These are phyloP conservation scores for Lactarius vividus DNA, from an alignment of 768 basidiomycete species.

Conservation along the genomic window DNA sequence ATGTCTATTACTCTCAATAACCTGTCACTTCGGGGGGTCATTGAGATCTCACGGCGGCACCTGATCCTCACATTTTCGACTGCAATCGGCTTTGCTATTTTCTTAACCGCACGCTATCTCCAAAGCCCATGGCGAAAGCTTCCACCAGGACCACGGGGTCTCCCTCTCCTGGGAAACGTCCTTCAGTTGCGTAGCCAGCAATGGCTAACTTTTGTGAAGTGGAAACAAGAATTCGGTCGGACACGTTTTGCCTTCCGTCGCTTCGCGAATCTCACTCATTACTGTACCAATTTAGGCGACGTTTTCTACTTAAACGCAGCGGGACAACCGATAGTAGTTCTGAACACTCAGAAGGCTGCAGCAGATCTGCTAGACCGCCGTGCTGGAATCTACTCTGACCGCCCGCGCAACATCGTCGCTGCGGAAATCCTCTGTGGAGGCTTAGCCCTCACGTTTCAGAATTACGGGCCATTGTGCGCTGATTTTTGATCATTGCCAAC, in stretches of 20 bases:
- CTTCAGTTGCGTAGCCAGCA: constrained; percentile 21
- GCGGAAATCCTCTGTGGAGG: constrained; percentile 24
- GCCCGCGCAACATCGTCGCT: constrained; percentile 25
- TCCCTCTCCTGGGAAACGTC: constrained; percentile 24
- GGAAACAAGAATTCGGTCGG: constrained; percentile 23
- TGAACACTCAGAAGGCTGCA: constrained; percentile 30
- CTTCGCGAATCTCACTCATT: background rate
- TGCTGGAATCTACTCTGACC: constrained; percentile 24
- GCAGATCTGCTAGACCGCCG: constrained; percentile 30
- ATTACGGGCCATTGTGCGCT: constrained; percentile 22
- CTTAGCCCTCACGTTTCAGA: constrained; percentile 19
- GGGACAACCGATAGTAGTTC: constrained; percentile 29
- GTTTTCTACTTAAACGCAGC: constrained; percentile 25
- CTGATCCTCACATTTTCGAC: background rate
- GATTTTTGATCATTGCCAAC: background rate
- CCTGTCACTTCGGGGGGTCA: background rate
- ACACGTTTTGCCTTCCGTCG: background rate
- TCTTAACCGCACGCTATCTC: constrained; percentile 12
- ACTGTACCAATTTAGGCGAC: constrained; percentile 14
- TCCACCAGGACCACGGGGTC: constrained; percentile 23
- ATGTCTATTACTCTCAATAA: background rate
- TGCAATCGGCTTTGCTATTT: background rate
- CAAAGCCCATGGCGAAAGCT: constrained; percentile 26
- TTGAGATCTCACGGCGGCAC: constrained; percentile 1
- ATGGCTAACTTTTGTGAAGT: constrained; percentile 25